These are phyloP conservation scores for Nectriaceae sp. DNA, from an alignment of 2,329 filamentous ascomycete genomes.

Conservation along the genomic window DNA sequence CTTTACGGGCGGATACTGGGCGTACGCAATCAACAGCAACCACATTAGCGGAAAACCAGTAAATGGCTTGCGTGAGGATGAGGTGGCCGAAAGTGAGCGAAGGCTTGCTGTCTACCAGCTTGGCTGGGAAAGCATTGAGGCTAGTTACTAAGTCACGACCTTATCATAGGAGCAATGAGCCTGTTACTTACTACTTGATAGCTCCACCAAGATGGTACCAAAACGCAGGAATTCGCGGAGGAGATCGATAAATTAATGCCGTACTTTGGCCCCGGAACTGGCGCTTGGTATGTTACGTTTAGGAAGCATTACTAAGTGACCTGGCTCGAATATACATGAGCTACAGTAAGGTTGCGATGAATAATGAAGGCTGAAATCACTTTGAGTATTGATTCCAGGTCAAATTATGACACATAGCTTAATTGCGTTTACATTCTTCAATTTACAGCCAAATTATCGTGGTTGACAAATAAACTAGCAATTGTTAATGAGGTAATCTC, in stretches of 20 bases:
- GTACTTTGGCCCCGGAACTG: slow-evolving; percentile 14
- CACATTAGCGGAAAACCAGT: slow-evolving; percentile 5
- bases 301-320: slow-evolving; percentile 6
- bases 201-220: slow-evolving; percentile 17
- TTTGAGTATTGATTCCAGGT: too few species aligned
- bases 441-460: too few species aligned
- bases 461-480: too few species aligned
- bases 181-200: neutral
- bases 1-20: slow-evolving; percentile 21
- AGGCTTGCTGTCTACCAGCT: slow-evolving; percentile 17
- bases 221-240: slow-evolving; percentile 15
- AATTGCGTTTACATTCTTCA: too few species aligned
- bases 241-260: slow-evolving; percentile 18
- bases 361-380: too few species aligned
- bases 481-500: too few species aligned
- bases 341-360: too few species aligned
- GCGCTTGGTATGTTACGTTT: slow-evolving; percentile 21
- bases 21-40: slow-evolving; percentile 18
- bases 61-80: neutral
- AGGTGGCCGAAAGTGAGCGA: neutral
- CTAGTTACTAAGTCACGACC: neutral
- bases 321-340: too few species aligned
- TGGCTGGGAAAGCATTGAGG: slow-evolving; percentile 26
- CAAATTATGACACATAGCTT: too few species aligned
- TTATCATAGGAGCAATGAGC: neutral